A percentile compares a stretch with the other conserved stretches of the same genome.
Evolutionary conservation across 768 basidiomycete species (phyloP).

Genomic region (Gymnopilus junonius): DNA sequence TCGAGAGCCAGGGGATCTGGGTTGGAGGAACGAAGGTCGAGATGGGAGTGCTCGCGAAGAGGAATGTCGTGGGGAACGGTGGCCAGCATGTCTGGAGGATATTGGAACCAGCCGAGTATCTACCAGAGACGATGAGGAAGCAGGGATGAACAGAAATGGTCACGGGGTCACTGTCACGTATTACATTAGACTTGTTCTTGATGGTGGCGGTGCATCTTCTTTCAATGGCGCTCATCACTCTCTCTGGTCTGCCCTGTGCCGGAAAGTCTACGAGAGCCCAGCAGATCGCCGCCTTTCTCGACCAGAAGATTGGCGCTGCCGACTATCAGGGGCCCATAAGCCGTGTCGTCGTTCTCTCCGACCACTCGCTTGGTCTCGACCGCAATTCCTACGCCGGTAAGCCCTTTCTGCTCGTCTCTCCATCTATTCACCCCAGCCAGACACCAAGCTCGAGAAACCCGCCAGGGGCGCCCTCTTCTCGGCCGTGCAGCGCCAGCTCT

Average conservation of each 20-base stretch:
- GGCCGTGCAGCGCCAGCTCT: slow-evolving; percentile 76
- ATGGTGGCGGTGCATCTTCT: slow-evolving; percentile 17
- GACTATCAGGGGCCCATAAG: slow-evolving; percentile 56
- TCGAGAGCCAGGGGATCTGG: slow-evolving; percentile 39
- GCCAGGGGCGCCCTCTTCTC: slow-evolving; percentile 86
- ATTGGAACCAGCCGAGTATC: slow-evolving; percentile 18
- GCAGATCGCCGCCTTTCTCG: slow-evolving; percentile 65
- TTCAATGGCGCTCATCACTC: slow-evolving; percentile 88
- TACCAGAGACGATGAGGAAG: slow-evolving; percentile 19
- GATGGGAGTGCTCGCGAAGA: slow-evolving; percentile 40
- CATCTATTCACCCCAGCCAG: slow-evolving; percentile 41
- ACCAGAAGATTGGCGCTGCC: slow-evolving; percentile 50
- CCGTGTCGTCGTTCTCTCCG: slow-evolving; percentile 63
- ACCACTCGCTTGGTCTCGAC: slow-evolving; percentile 67
- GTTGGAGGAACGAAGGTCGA: slow-evolving; percentile 29
- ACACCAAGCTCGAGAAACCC: slow-evolving; percentile 83
- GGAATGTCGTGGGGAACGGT: slow-evolving; percentile 35
- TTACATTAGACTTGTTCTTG: neutral
- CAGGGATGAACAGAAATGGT: slow-evolving; percentile 15
- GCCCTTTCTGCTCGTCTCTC: slow-evolving; percentile 17
- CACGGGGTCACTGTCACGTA: slow-evolving; percentile 22
- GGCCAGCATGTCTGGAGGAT: slow-evolving; percentile 28
- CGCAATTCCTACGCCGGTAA: slow-evolving; percentile 77
- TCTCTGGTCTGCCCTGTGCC: slow-evolving; percentile 86
- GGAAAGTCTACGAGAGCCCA: slow-evolving; percentile 81